A percentile compares a stretch with the other conserved stretches of the same genome.
These are phyloP conservation scores for Gorgonomyces haynaldii DNA, from an alignment of 192 early-diverging fungal genomes.

Conservation along the genomic window DNA sequence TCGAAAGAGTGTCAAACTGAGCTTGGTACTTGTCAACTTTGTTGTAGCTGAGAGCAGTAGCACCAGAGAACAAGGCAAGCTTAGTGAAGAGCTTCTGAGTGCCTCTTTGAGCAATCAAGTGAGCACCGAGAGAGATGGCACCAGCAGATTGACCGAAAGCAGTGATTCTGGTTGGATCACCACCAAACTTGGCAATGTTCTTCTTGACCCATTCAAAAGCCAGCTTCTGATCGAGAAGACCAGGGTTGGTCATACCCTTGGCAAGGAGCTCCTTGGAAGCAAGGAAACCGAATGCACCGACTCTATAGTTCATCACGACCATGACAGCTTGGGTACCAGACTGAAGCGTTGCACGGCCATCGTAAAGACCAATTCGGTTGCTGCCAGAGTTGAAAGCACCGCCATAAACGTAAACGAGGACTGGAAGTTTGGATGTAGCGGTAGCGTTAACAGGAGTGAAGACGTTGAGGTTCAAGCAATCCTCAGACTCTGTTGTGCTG, in stretches of 20 bases:
- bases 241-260: constrained; percentile 14
- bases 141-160: constrained; percentile 50
- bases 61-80: neutral
- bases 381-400: constrained; percentile 23
- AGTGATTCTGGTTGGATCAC: constrained; percentile 42
- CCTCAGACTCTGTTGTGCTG: constrained; percentile 10
- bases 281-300: constrained; percentile 28
- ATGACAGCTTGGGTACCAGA: constrained; percentile 8
- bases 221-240: constrained; percentile 18
- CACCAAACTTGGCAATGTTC: constrained; percentile 54
- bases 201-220: constrained; percentile 46
- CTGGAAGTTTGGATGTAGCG: constrained; percentile 1
- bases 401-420: constrained; percentile 23
- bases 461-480: constrained; percentile 31
- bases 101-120: constrained; percentile 2
- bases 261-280: constrained; percentile 8
- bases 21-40: too few species aligned
- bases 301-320: constrained; percentile 33
- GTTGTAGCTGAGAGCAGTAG: too few species aligned
- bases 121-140: constrained; percentile 17
- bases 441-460: constrained; percentile 12
- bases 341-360: neutral
- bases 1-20: too few species aligned
- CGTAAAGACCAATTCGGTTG: constrained; percentile 12
- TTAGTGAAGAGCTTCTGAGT: neutral